These are phyloP conservation scores for Candolleomyces aberdarensis DNA, from an alignment of 768 basidiomycete genomes.

Conservation along the genomic window DNA sequence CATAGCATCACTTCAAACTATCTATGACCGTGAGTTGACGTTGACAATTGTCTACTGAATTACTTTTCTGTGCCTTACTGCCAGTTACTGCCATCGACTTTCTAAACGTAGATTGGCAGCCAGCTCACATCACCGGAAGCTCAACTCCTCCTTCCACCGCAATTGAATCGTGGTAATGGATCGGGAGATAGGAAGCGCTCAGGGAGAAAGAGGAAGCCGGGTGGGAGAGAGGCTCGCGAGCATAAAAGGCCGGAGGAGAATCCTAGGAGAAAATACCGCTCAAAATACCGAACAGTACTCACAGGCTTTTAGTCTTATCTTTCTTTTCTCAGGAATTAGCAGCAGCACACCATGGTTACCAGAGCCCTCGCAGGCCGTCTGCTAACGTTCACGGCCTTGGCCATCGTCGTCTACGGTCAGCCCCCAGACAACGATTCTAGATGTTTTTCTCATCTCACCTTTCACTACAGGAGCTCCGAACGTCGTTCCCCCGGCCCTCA, in stretches of 20 bases:
- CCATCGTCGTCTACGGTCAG: constrained; percentile 19
- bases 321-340: not conserved
- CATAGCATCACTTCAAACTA: too few species aligned
- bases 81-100: not conserved
- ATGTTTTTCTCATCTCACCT: not conserved
- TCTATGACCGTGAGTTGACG: not conserved
- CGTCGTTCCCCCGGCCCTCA: constrained; percentile 22
- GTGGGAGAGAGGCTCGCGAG: not conserved
- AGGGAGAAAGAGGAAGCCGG: too few species aligned
- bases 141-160: too few species aligned
- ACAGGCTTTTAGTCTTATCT: not conserved
- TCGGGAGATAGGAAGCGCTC: not conserved
- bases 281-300: not conserved
- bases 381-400: constrained; percentile 16
- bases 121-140: too few species aligned
- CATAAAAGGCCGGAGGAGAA: constrained; percentile 1
- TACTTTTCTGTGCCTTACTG: not conserved
- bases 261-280: not conserved
- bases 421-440: not conserved
- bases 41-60: not conserved
- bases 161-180: not conserved
- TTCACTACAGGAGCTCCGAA: constrained; percentile 13
- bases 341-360: too few species aligned
- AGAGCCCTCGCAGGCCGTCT: constrained; percentile 2
- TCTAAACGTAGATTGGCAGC: not conserved